Evolutionary conservation across 805 yeast species (phyloP), one percentile per base, ranked within the genome.

Genomic region (Ogataea neopini): DNA sequence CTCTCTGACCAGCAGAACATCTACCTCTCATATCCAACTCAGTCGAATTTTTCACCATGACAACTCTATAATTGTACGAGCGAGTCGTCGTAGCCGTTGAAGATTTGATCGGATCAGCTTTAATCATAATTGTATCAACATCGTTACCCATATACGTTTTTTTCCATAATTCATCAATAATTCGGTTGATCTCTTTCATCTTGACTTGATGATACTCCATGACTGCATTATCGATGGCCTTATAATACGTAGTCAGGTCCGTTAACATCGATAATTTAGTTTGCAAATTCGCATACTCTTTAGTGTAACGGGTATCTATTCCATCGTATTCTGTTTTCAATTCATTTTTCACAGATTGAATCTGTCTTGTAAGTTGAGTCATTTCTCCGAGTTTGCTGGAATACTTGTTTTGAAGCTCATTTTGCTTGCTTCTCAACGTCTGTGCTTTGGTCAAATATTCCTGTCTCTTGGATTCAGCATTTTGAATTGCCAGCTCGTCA

Each of bases 21-120:
- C 99, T 72, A 0, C 99, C 99, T 52, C 99, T 78, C 99, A 94
- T 94, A 62, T 94, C 99, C 40, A 94, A 71, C 64, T 94, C 98
- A 1, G 84, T 86, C 49, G 87, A 92, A 59, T 86, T 88, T 63
- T 94, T 94, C 49, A 83, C 83, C 99, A 94, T 94, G 18, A 91
- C 96, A 15, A 94, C 97, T 32, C 97, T 74, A 61, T 92, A 92
- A 62, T 92, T 91, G 64, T 91, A 92, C 1, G 94, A 80, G 48
- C 95, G 80, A 79, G 19, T 76, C 64, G 38, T 48, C 11, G 50
- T 44, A 2, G 62, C 38, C 10, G 53, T 45, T 0, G 60, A 48
- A 1, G 55, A 52, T 15, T 55, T 49, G 15, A 79, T 79, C 18
- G 82, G 84, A 57, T 92, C 98, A 33, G 96, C 86, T 54, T 83